Evolutionary conservation across 257 asterid genomes (phyloP).

Genomic region (Voacanga thouarsii): DNA sequence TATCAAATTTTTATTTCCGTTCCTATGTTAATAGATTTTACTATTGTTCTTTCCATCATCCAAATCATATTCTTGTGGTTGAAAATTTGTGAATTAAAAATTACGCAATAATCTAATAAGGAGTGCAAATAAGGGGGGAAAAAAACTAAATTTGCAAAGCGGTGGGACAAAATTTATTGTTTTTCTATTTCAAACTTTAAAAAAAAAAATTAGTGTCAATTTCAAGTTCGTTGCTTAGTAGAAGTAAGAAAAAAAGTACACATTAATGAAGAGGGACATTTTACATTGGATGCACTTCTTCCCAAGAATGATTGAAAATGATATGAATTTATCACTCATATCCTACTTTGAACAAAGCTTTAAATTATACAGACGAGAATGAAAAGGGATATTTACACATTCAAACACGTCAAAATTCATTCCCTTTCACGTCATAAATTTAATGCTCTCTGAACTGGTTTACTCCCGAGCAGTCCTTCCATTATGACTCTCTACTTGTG

Average conservation of each 20-base stretch:
- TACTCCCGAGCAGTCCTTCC: conserved; percentile 11
- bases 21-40: too few species aligned
- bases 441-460: conserved; percentile 13
- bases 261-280: background rate
- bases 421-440: conserved; percentile 18
- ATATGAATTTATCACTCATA: background rate
- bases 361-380: background rate
- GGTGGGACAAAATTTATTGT: too few species aligned
- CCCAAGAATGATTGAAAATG: background rate
- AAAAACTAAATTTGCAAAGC: too few species aligned
- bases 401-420: conserved; percentile 6
- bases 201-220: background rate
- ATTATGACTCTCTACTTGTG: conserved; percentile 7
- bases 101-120: too few species aligned
- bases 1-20: too few species aligned
- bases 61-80: too few species aligned
- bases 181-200: too few species aligned
- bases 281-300: background rate
- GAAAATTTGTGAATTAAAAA: too few species aligned
- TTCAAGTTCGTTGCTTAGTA: background rate
- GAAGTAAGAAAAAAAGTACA: background rate
- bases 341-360: conserved; percentile 1
- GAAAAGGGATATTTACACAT: background rate
- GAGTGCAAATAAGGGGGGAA: too few species aligned
- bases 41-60: too few species aligned